Percentiles rank a stretch among this genome's conserved stretches.
These are phyloP conservation scores for Neocucurbitaria cava DNA, from an alignment of 2,329 filamentous ascomycete species.

Conservation along the genomic window DNA sequence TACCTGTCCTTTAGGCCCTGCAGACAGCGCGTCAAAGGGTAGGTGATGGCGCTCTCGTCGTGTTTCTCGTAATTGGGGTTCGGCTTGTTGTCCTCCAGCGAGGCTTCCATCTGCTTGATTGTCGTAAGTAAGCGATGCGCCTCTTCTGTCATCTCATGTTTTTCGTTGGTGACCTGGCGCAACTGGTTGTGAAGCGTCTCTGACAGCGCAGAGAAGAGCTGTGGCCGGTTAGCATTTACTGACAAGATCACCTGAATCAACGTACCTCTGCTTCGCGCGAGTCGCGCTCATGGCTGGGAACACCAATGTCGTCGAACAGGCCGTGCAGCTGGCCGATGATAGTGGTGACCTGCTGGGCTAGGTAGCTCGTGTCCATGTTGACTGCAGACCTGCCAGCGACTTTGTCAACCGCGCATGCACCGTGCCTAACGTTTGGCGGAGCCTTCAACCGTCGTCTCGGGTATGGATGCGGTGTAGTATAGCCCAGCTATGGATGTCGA, in stretches of 20 bases:
- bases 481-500: background rate
- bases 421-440: constrained; percentile 10
- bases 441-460: constrained; percentile 7
- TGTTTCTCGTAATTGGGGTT: constrained; percentile 71
- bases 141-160: constrained; percentile 88
- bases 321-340: constrained; percentile 93
- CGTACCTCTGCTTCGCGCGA: constrained; percentile 84
- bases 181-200: constrained; percentile 92
- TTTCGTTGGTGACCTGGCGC: constrained; percentile 82
- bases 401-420: constrained; percentile 45
- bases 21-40: constrained; percentile 81
- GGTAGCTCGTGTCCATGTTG: constrained; percentile 86
- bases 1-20: constrained; percentile 86
- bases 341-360: constrained; percentile 92
- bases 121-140: constrained; percentile 82
- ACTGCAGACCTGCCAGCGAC: constrained; percentile 44
- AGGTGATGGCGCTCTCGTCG: constrained; percentile 78
- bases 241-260: background rate
- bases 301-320: constrained; percentile 96
- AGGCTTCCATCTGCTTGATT: constrained; percentile 93
- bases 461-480: constrained; percentile 1
- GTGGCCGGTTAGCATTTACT: constrained; percentile 9
- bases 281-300: constrained; percentile 92
- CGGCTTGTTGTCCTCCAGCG: constrained; percentile 77
- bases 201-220: constrained; percentile 92